Base-by-base conservation (phyloP, 768 basidiomycete species). In the Trametes gibbosa region DNA sequence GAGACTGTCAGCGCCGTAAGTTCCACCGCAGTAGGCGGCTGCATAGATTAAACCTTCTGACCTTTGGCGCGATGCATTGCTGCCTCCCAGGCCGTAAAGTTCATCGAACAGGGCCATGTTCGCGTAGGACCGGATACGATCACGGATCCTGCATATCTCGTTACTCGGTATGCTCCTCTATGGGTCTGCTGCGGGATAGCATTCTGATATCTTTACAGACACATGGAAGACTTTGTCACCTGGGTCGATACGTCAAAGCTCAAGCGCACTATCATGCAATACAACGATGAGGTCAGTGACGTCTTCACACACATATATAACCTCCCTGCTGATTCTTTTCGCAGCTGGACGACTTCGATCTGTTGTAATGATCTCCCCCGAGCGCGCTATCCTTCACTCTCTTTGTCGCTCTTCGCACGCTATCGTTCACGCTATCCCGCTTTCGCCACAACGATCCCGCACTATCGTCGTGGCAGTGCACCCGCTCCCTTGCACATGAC, bases 161-260 rank as follows among this genome's bases (percentile, higher is more conserved):
- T 99, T 59, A 96, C 93, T 40, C 80, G 92, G 91, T 86, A 65
- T 29, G 79, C 58, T 24, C 48, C 39, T 57, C 45, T 56, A 45
- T 41, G 5, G 21, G 37, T 56, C 14, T 43, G 50, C 10, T 4
- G 32, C 21, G 24, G 24, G 52, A 50, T 61, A 59, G 59, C 48
- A 63, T 25, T 23, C 47, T 57, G 21, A 59, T 47, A 21, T 47
- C 32, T 21, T 34, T 25, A 23, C 58, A 92, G 96, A 67, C 90
- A 94, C 65, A 95, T 97, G 95, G 95, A 98, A 70, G 97, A 99
- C 80, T 99, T 95, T 74, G 93, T 98, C 45, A 99, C 97, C 35
- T 99, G 97, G 97, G 95, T 98, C 21, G 95, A 98, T 70, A 93
- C 93, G 24, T 95, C 92, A 65, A 96, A 96, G 72, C 83, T 98